Base-by-base conservation (phyloP, 2,329 filamentous ascomycete species). In the Incumbomyces lentus region DNA sequence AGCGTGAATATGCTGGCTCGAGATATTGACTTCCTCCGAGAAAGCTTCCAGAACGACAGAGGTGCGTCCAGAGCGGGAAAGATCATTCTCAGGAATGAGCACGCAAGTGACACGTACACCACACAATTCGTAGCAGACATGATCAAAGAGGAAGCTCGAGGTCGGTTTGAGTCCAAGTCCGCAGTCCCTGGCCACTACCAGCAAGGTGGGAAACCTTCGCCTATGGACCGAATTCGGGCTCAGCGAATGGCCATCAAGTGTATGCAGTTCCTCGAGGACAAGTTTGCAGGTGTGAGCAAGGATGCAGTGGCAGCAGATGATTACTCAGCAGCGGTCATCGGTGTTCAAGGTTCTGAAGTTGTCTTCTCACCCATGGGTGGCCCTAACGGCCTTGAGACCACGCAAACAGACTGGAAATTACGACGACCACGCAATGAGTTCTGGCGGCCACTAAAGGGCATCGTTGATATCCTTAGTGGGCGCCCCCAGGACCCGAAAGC, bases 51-150 rank as follows among this genome's bases (percentile, higher is more conserved):
- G 12, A 77, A 82, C 49, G 92, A 98, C 68, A 82, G 81, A 60
- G 92, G 92, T 48, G 85, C 92, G 64, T 87, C 83, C 40, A 82
- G 89, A 46, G 90, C 89, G 0, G 92, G 92, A 31, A 90, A 95
- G 56, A 77, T 96, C 51, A 93, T 98, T 53, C 79, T 98, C n/a
- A 81, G 94, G 63, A 96, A 96, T 66, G 92, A 98, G 67, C 89
- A 88, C 67, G 85, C 92, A 6, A 93, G 86, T 59, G 81, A 76
- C 59, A 89, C 89, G 13, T 96, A 95, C 73, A 86, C 77, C 41
- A 94, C 92, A 14, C 88, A 94, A 65, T 78, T 95, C 48, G 90
- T 98, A 59, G 89, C 90, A 30, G 84, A 90, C 61, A 95, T 96
- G 68, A 95, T 98, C 68, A 85, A 85, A 49, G 88, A 94, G 56